Base-by-base conservation (phyloP, 495 filamentous ascomycete genomes). In the Bryoglossum gracile region DNA sequence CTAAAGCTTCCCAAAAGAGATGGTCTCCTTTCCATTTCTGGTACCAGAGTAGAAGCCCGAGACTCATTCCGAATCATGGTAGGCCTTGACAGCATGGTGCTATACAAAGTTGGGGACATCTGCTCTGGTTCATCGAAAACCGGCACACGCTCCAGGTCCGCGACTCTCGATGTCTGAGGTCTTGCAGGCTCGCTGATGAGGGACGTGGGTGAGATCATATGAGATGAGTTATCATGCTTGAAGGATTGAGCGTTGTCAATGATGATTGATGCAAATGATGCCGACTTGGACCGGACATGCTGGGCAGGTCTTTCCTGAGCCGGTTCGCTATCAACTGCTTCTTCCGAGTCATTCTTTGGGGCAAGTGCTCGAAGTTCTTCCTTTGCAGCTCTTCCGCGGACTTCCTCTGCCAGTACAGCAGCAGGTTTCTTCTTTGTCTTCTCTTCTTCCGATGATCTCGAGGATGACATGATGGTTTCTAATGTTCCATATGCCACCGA, bases 381-480 rank as follows among this genome's bases (percentile, higher is more conserved):
- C 23, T 43, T 59, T 4, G 64, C 59, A 19, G 62, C 59, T 35
- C 72, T 62, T n/a, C 72, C 71, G 8, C 70, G 64, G 23, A 77
- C 66, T 46, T 73, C 72, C 2, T 67, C 68, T 2, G 63, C 66
- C 16, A 78, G 60, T 43, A 74, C 70, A 5, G 70, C 64, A 11
- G 72, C 74, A 4, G 70, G 57, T 39, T 60, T 60, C 28, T 73
- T 76, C 58, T 72, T 76, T 46, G 66, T 67, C 53, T 66, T 67
- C 26, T 74, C 74, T 53, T 77, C 74, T 21, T 76, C 73, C 4
- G 73, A 76, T 14, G 74, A 76, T 36, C 73, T 68, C 46, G 74
- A 77, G 0, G 69, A 73, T 35, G 70, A 75, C 65, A 77, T 77
- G 54, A 77, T 77, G 0, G 74, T 79, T 43, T 79, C 74, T 18